Base-by-base conservation (phyloP, 441 rosid genomes). In the Kokia cookei region DNA sequence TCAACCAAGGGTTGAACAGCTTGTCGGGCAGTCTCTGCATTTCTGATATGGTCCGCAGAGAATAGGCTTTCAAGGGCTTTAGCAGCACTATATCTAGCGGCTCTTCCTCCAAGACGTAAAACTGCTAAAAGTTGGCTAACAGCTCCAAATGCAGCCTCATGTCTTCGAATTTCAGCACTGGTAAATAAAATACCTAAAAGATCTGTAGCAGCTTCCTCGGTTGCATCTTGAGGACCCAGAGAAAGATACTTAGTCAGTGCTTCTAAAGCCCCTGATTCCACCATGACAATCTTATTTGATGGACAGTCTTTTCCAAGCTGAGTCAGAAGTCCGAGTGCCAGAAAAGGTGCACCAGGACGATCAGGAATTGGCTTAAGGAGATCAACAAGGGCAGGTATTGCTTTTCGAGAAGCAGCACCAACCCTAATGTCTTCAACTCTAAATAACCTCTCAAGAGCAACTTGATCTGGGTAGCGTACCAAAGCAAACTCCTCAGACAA, bases 181-280 rank as follows among this genome's bases (percentile, higher is more conserved):
- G 87, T 80, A 83, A 97, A 97, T 50, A 97, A 89, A 78, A 93
- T 86, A 19, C 99, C 99, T 70, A 97, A 82, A 70, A 97, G 88
- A 83, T 82, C 99, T 10, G 99, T 97, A 81, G 99, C 98, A 75
- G 99, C 99, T 90, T 97, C 99, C 80, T 97, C 99, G 24, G 98
- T 94, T 75, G 93, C 97, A 80, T 97, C 99, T 82, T 89, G 97
- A 72, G 97, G 99, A 68, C 99, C 97, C 76, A 97, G 97, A 50
- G 99, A 97, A 77, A 97, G 98, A 84, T 97, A 97, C 88, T 93
- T 97, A 13, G 99, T 91, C 69, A 97, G 85, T 48, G 89, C 99
- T 86, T 97, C 99, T 55, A 97, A 84, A 77, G 92, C 97, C 71
- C 99, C 99, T 60, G 98, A 91, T 83, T 97, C 99, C 64, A 94